Evolutionary conservation across 2,329 filamentous ascomycete species (phyloP).

Genomic region (Sarocladiaceae sp.): DNA sequence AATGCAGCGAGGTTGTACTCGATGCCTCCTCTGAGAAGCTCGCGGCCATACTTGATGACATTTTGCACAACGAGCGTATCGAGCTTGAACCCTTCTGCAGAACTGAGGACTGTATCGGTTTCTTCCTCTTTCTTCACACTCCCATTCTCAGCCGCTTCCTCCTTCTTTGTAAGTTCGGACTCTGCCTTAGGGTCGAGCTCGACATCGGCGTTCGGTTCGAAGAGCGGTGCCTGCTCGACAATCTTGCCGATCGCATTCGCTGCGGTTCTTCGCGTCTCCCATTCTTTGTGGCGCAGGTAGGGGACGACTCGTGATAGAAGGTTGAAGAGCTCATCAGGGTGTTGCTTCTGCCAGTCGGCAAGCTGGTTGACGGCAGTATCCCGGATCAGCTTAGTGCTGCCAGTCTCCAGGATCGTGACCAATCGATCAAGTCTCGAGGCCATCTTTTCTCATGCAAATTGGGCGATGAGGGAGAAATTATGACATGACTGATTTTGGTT

Average conservation of each 20-base stretch:
- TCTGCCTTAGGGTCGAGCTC: conserved; percentile 41
- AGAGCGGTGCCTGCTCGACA: conserved; percentile 77
- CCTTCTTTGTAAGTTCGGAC: conserved; percentile 33
- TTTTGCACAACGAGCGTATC: conserved; percentile 69
- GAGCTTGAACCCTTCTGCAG: conserved; percentile 61
- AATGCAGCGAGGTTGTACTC: conserved; percentile 79
- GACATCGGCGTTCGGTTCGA: conserved; percentile 73
- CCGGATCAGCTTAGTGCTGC: conserved; percentile 90
- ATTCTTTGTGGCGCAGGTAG: conserved; percentile 89
- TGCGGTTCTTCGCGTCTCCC: conserved; percentile 91
- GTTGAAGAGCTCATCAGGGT: conserved; percentile 96
- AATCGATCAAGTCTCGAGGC: conserved; percentile 69
- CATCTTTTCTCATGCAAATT: conserved; percentile 38
- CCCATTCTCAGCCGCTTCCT: conserved; percentile 28
- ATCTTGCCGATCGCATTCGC: conserved; percentile 94
- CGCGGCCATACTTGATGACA: conserved; percentile 77
- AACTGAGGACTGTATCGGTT: conserved; percentile 19
- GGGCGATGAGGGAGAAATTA: conserved; percentile 11
- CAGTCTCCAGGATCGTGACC: conserved; percentile 93
- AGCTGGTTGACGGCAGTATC: conserved; percentile 96
- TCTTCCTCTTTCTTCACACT: conserved; percentile 52
- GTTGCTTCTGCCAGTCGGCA: conserved; percentile 95
- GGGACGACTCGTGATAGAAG: conserved; percentile 90
- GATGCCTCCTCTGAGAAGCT: conserved; percentile 77
- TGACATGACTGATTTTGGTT: conserved; percentile 21